Percentiles rank a stretch among this genome's conserved stretches.
Evolutionary conservation across 192 early-diverging fungal genomes (phyloP).

Genomic region (Spinellus fusiger): DNA sequence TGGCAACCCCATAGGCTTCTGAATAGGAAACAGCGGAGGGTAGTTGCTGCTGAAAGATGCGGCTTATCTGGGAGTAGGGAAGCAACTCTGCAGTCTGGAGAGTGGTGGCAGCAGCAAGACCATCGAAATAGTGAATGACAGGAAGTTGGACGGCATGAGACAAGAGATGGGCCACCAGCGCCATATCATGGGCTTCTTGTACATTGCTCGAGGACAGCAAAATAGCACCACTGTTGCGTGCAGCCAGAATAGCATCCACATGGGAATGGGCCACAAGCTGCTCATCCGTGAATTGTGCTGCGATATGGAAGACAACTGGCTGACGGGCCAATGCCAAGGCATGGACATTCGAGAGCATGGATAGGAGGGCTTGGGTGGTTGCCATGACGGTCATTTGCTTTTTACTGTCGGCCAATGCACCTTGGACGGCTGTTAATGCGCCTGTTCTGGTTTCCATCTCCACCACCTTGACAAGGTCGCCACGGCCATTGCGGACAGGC

Average conservation of each 20-base stretch:
- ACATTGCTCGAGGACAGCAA: constrained; percentile 68
- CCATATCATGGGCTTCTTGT: constrained; percentile 88
- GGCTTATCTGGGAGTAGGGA: not conserved
- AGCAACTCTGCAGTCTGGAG: not conserved
- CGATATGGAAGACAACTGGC: constrained; percentile 80
- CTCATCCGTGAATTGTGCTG: constrained; percentile 59
- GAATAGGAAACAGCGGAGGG: not conserved
- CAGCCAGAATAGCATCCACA: constrained; percentile 67
- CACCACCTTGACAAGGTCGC: constrained; percentile 61
- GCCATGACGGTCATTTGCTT: constrained; percentile 50
- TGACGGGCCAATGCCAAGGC: constrained; percentile 53
- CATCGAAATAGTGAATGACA: constrained; percentile 80
- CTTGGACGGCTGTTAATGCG: constrained; percentile 72
- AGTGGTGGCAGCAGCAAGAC: constrained; percentile 36
- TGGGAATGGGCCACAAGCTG: constrained; percentile 53
- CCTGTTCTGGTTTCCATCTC: constrained; percentile 76
- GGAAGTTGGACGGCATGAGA: constrained; percentile 54
- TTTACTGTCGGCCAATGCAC: constrained; percentile 52
- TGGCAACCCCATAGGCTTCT: constrained; percentile 29
- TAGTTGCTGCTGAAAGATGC: too few species aligned
- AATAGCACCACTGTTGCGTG: constrained; percentile 72
- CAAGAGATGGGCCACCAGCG: constrained; percentile 79
- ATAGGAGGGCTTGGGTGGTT: constrained; percentile 67
- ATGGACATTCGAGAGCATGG: constrained; percentile 81
- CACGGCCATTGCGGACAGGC: constrained; percentile 57